Evolutionary conservation across 257 asterid genomes (phyloP).

Genomic region (Przewalskia tangutica): DNA sequence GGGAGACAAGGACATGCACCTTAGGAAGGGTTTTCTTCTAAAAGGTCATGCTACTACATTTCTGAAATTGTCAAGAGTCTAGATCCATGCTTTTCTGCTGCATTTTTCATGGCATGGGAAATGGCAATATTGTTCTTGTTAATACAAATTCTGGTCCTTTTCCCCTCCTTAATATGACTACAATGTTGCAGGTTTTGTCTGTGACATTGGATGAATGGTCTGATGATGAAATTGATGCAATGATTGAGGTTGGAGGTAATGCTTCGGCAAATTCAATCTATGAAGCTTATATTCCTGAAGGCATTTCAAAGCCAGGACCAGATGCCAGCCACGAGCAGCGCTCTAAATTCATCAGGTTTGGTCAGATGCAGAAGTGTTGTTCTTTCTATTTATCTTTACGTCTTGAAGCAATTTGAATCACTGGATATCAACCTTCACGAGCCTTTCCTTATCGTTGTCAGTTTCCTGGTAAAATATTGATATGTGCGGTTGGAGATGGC

Average conservation of each 20-base stretch:
- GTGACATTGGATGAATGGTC: slow-evolving; percentile 99
- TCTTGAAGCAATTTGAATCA: neutral
- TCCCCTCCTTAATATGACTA: neutral
- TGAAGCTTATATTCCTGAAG: slow-evolving; percentile 92
- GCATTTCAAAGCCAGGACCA: slow-evolving; percentile 73
- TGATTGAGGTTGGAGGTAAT: slow-evolving; percentile 97
- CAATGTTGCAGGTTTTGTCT: slow-evolving; percentile 65
- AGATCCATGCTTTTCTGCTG: neutral
- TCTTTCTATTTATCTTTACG: neutral
- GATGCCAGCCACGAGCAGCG: slow-evolving; percentile 72
- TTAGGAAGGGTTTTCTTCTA: neutral
- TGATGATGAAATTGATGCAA: slow-evolving; percentile 72
- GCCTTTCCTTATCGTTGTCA: neutral
- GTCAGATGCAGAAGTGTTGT: neutral
- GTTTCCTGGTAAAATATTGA: neutral
- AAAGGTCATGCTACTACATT: neutral
- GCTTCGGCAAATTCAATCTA: slow-evolving; percentile 91
- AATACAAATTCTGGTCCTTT: neutral
- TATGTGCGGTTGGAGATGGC: neutral
- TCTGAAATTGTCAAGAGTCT: neutral
- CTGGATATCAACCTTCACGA: neutral
- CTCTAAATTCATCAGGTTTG: slow-evolving; percentile 68
- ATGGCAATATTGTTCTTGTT: neutral
- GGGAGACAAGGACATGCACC: neutral
- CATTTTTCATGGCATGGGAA: neutral